Base-by-base conservation (phyloP, 2,329 filamentous ascomycete species). In the Fusarium camptoceras region DNA sequence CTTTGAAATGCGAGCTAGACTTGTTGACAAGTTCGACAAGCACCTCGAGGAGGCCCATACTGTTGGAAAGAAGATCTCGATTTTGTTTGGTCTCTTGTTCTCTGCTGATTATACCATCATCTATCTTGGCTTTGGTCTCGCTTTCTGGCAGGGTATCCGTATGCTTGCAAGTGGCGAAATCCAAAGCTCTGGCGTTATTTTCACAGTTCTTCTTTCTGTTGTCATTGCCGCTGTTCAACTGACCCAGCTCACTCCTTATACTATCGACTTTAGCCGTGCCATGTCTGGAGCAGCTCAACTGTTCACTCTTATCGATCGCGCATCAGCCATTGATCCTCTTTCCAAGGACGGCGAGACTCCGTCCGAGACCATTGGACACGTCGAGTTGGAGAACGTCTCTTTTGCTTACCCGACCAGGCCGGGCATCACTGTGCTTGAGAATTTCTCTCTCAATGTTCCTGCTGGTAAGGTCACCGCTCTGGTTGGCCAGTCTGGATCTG, bases 331-430 rank as follows among this genome's bases (percentile, higher is more conserved):
- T 20, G 73, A 82, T 34, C 78, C 81, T 4, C 77, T 82, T 37
- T 71, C 77, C 24, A 64, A 70, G 11, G 65, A 74, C 8, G 80
- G 81, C 18, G 76, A 76, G 42, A 66, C 65, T 24, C 78, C 79
- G 0, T 57, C 68, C 3, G 67, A 76, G 18, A 77, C 76, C 1
- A 27, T 71, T 4, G 80, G 81, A 7, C 61, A 75, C 5, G 75
- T 86, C 6, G 75, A 81, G 18, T 65, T 86, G 14, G 75, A 81
- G 10, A 78, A 80, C 20, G 70, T 86, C n/a, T 77, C 73, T 1
- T 84, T 85, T 60, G 74, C 79, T 3, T 86, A 86, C 65, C 84
- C 84, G 0, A 81, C 79, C 3, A 75, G 84, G 0, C 83, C 83
- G 1, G 79, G 81, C 3, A 77, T 79, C 11, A 77, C 76, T 2